Base-by-base conservation (phyloP, 192 early-diverging fungal species). In the Gonapodya prolifera region DNA sequence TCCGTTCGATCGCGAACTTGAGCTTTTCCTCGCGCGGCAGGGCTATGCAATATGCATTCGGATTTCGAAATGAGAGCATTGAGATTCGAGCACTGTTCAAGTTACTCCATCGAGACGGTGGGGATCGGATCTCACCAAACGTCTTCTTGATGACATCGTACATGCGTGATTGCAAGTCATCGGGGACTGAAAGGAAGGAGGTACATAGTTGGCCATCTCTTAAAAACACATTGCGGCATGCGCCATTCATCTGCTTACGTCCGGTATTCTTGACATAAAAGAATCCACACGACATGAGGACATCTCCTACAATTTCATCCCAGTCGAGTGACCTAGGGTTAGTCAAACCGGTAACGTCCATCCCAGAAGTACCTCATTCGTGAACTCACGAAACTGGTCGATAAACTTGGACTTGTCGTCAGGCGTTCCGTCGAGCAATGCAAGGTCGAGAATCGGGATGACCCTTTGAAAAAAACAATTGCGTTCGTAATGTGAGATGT, bases 21-120 rank as follows among this genome's bases (percentile, higher is more conserved):
- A 32, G 28, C 71, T 73, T 73, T 29, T 73, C 71, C 31, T 73
- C 71, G 31, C 71, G 71, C 18, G 71, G 71, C 18, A 73, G 71
- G 31, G 45, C 45, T 61, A 61, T 8, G 45, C 23, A 23, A 23
- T 61, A 61, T 8, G 8, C 8, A 23, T 16, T 16, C 45, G 8
- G 45, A 23, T 61, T 8, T 8, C 8, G 45, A 8, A 23, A 61
- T 23, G 45, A 61, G 45, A 8, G 45, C 8, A 61, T 61, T 23
- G 45, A 61, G 45, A 61, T 61, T 61, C 23, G 45, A 61, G 45
- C 45, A 61, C 23, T 23, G 45, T 61, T 61, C 8, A 23, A 61
- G 23, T 61, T 23, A 23, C 23, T 61, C 8, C 8, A 61, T 8
- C 45, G 45, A 23, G 23, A 16, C 45, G 23, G 45, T 16, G 45